Base-by-base conservation (phyloP, 1,139 yeast species). In the Candida sanyaensis region DNA sequence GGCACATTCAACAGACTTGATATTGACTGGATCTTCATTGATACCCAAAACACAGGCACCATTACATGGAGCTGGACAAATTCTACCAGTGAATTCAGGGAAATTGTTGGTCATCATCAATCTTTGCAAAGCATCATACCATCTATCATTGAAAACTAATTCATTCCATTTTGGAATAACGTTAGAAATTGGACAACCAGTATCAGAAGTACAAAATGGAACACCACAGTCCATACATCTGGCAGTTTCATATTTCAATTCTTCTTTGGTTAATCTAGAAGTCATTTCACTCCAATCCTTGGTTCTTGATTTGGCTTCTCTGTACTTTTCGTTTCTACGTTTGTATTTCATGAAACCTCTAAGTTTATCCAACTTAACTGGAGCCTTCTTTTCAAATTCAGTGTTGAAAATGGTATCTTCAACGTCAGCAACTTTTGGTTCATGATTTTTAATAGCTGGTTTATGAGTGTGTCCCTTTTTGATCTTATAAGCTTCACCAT, bases 181-280 rank as follows among this genome's bases (percentile, higher is more conserved):
- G 70, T 93, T 93, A 51, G 98, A 91, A 58, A 93, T 88, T 50
- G 99, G 99, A 75, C 99, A 93, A 53, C 99, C 99, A 43, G 96
- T 88, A 68, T 93, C 98, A 39, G 96, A 87, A 64, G 95, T 96
- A 77, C 99, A 93, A 82, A 92, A 93, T 52, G 99, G 99, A 61
- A 93, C 96, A 75, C 99, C 99, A 77, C 99, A 93, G 72, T 93
- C 99, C 97, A 93, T 93, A 80, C 99, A 93, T 71, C 99, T 84
- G n/a, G 98, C 97, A 49, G 98, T 89, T 74, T 93, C 98, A 64
- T 80, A 80, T 65, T 85, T 82, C 64, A 93, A 84, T 58, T 93
- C 98, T 48, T 88, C 92, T 69, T 88, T 87, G 52, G 91, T 77
- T 58, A 93, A 78, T 54, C 97, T 84, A 13, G 82, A 73, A 17